Conservation (phyloP, 164 flowering plant species). For the Vitis cinerea region DNA sequence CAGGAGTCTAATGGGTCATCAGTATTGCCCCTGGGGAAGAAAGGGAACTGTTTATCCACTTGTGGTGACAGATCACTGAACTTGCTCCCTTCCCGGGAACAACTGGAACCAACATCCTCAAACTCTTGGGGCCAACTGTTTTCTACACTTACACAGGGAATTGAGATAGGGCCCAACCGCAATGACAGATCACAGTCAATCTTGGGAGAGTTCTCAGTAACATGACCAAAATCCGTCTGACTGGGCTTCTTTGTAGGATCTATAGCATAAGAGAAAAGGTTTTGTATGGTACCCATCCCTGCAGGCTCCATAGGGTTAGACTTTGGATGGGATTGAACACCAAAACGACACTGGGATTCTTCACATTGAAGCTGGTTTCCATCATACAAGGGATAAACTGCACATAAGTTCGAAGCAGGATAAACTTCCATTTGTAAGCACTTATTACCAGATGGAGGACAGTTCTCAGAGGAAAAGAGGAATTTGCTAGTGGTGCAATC, state of each 20-base stretch:
- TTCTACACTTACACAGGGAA: conserved; percentile 1
- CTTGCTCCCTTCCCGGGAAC: conserved; percentile 12
- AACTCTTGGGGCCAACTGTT: background rate
- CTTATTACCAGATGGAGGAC: background rate
- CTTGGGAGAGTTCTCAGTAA: background rate
- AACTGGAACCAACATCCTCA: conserved; percentile 9
- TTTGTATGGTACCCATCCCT: background rate
- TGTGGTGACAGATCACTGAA: background rate
- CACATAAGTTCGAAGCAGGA: conserved; percentile 1
- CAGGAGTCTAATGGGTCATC: background rate
- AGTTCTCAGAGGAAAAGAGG: conserved; percentile 2
- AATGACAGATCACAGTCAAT: conserved; percentile 34
- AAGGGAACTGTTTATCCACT: conserved; percentile 1
- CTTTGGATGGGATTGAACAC: background rate
- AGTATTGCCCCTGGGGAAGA: background rate
- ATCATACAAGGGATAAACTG: conserved; percentile 26
- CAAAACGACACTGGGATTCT: conserved; percentile 4
- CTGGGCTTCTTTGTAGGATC: conserved; percentile 1
- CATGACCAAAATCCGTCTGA: background rate
- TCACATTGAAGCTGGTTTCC: conserved; percentile 9
- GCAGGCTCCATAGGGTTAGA: conserved; percentile 5
- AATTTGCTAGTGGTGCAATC: background rate
- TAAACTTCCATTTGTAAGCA: background rate
- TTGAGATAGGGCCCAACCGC: conserved; percentile 30
- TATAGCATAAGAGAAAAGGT: background rate